These are phyloP conservation scores for Laguncularia racemosa DNA, from an alignment of 345 rosid species.

Conservation along the genomic window DNA sequence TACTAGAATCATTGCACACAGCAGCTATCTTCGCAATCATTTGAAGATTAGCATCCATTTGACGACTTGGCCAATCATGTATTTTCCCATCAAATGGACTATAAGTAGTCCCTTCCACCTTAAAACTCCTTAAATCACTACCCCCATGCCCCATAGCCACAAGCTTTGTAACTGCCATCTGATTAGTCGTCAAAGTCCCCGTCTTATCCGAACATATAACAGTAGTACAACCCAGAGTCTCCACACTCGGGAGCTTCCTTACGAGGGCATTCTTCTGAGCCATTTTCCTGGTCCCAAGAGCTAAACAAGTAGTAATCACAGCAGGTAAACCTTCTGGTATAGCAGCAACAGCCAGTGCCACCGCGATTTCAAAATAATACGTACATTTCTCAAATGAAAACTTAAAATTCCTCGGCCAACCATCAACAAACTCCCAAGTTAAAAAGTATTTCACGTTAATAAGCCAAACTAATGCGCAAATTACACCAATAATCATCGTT, in stretches of 20 bases:
- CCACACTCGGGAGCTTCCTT: slow-evolving; percentile 44
- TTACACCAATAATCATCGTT: slow-evolving; percentile 25
- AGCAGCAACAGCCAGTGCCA: slow-evolving; percentile 37
- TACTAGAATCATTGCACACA: slow-evolving; percentile 1
- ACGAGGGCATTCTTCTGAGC: slow-evolving; percentile 48
- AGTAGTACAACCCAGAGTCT: slow-evolving; percentile 46
- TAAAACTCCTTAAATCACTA: not conserved
- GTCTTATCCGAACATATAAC: slow-evolving; percentile 49
- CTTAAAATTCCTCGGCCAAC: slow-evolving; percentile 35
- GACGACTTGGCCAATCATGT: slow-evolving; percentile 5
- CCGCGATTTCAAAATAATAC: slow-evolving; percentile 35
- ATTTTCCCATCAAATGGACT: slow-evolving; percentile 7
- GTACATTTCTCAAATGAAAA: slow-evolving; percentile 43
- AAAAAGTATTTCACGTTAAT: slow-evolving; percentile 35
- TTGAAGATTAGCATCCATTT: slow-evolving; percentile 4
- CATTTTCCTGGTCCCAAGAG: slow-evolving; percentile 40
- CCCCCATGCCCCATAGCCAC: slow-evolving; percentile 24
- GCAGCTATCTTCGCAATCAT: slow-evolving; percentile 5
- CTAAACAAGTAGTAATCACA: slow-evolving; percentile 38
- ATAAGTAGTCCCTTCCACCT: slow-evolving; percentile 8
- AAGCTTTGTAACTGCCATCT: slow-evolving; percentile 39
- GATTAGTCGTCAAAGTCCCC: slow-evolving; percentile 42
- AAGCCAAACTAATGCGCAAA: slow-evolving; percentile 33
- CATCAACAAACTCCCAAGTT: slow-evolving; percentile 29
- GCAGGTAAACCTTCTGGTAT: slow-evolving; percentile 42